Evolutionary conservation across 768 basidiomycete species (phyloP).

Genomic region (Nidularia pulvinata): DNA sequence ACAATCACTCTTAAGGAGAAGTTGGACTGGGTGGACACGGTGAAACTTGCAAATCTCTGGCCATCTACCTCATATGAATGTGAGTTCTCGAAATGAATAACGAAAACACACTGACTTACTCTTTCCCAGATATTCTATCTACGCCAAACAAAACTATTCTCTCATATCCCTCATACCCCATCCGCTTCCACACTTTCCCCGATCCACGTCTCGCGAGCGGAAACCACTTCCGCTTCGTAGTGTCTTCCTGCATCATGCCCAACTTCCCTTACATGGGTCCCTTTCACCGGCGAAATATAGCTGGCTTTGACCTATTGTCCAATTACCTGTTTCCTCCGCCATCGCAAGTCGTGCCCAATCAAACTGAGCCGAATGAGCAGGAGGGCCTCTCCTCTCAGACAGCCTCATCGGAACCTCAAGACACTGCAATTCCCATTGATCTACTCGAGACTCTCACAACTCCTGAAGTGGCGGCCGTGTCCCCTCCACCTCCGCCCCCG

Average conservation of each 20-base stretch:
- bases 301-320: conserved; percentile 65
- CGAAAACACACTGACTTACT: conserved; percentile 3
- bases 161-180: conserved; percentile 47
- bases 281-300: conserved; percentile 47
- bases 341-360: conserved; percentile 1
- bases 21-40: conserved; percentile 60
- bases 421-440: not conserved
- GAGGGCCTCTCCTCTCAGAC: too few relatives aligned
- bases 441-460: not conserved
- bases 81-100: conserved; percentile 23
- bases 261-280: conserved; percentile 75
- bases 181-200: conserved; percentile 73
- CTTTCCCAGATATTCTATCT: conserved; percentile 37
- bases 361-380: too few relatives aligned
- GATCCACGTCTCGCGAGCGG: conserved; percentile 58
- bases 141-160: conserved; percentile 41
- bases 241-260: conserved; percentile 64
- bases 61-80: conserved; percentile 74
- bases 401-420: not conserved
- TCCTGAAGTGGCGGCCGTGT: not conserved
- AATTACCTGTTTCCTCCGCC: conserved; percentile 42
- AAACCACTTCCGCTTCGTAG: conserved; percentile 66
- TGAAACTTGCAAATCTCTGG: conserved; percentile 58
- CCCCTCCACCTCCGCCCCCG: conserved; percentile 12
- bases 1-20: conserved; percentile 36